A percentile compares a stretch with the other conserved stretches of the same genome.
Evolutionary conservation across 768 basidiomycete species (phyloP).

Genomic region (Clitopilus hobsonii): DNA sequence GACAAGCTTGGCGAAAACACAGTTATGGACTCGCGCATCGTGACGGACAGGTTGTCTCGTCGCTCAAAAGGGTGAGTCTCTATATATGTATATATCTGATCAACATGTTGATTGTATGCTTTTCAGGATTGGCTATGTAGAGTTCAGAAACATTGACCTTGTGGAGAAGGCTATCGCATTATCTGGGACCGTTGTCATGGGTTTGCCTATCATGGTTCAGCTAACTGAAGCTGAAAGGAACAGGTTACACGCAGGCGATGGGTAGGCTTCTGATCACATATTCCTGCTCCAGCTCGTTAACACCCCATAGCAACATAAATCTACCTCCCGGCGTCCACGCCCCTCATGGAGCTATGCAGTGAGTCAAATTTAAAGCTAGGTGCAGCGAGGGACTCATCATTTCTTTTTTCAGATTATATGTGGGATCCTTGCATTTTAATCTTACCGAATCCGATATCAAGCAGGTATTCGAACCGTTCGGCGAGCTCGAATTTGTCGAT

Average conservation of each 20-base stretch:
- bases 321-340: conserved; percentile 82
- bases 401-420: conserved; percentile 87
- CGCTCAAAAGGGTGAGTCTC: conserved; percentile 93
- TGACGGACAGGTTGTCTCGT: conserved; percentile 90
- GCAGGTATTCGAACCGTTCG: conserved; percentile 99
- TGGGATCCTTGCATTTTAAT: conserved; percentile 95
- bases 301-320: conserved; percentile 58
- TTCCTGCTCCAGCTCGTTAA: conserved; percentile 7
- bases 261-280: conserved; percentile 41
- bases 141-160: conserved; percentile 85
- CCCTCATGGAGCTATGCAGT: conserved; percentile 83
- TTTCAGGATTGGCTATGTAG: conserved; percentile 92
- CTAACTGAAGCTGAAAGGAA: conserved; percentile 97
- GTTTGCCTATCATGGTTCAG: conserved; percentile 94
- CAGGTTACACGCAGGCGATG: conserved; percentile 82
- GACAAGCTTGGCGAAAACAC: conserved; percentile 91
- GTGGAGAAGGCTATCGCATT: conserved; percentile 89
- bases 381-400: too few species aligned
- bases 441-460: conserved; percentile 95
- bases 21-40: conserved; percentile 94
- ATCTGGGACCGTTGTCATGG: conserved; percentile 96
- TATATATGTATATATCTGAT: neutral
- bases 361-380: conserved; percentile 31
- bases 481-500: conserved; percentile 97
- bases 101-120: conserved; percentile 2